Percentiles rank a stretch among this genome's conserved stretches.
Conservation (phyloP, 768 basidiomycete genomes). For the Pleurotus cornucopiae region DNA sequence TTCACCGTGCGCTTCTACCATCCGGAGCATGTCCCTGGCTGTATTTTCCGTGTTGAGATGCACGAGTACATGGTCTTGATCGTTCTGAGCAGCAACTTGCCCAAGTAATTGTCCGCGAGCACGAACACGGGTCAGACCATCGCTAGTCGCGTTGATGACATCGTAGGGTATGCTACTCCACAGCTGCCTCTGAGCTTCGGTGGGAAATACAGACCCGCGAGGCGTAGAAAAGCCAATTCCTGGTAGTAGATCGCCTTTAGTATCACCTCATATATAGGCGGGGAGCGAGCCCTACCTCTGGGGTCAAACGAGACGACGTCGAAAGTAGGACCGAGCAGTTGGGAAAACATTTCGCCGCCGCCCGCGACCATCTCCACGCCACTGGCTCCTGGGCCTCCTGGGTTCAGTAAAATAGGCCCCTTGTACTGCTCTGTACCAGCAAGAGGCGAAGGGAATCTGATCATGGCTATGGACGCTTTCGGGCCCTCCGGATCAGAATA, state of each 20-base stretch:
- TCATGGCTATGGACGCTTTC: slow-evolving; percentile 36
- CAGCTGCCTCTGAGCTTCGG: slow-evolving; percentile 25
- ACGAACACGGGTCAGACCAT: slow-evolving; percentile 23
- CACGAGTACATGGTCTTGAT: slow-evolving; percentile 19
- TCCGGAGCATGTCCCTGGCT: slow-evolving; percentile 32
- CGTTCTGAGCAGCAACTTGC: slow-evolving; percentile 21
- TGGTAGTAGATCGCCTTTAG: slow-evolving; percentile 7
- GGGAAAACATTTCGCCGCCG: slow-evolving; percentile 20
- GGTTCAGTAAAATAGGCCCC: slow-evolving; percentile 42
- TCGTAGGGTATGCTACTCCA: slow-evolving; percentile 15
- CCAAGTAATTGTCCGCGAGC: slow-evolving; percentile 25
- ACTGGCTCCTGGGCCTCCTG: slow-evolving; percentile 43
- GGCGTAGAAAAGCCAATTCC: slow-evolving; percentile 33
- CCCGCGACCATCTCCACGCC: slow-evolving; percentile 27
- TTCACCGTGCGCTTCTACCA: slow-evolving; percentile 25
- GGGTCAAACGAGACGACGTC: slow-evolving; percentile 46
- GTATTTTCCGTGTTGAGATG: slow-evolving; percentile 33
- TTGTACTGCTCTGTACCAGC: slow-evolving; percentile 24
- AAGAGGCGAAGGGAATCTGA: slow-evolving; percentile 31
- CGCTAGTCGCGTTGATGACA: slow-evolving; percentile 20
- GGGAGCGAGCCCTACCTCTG: slow-evolving; percentile 25
- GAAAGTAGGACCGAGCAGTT: slow-evolving; percentile 35
- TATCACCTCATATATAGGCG: not conserved
- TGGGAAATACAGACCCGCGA: slow-evolving; percentile 28
- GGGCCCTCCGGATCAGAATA: slow-evolving; percentile 33